These are phyloP conservation scores for Delitschia confertaspora DNA, from an alignment of 495 filamentous ascomycete species.

Conservation along the genomic window DNA sequence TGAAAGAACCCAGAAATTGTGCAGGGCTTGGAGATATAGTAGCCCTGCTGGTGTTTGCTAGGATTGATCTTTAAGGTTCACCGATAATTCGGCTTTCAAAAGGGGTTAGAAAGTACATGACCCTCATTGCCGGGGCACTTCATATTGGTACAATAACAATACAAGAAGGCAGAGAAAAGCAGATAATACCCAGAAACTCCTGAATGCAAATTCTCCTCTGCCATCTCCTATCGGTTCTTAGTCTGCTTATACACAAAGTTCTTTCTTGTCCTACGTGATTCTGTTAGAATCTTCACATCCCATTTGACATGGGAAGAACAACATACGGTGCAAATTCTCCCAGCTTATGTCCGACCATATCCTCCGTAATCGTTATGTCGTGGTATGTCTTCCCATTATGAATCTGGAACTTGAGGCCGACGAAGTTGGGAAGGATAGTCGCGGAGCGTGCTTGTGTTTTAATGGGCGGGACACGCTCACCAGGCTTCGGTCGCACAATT, in stretches of 20 bases:
- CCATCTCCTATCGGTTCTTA: constrained; percentile 62
- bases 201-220: constrained; percentile 2
- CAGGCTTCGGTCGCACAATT: constrained; percentile 52
- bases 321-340: constrained; percentile 90
- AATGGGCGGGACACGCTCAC: constrained; percentile 60
- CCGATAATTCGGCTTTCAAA: too few relatives aligned
- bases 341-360: constrained; percentile 97
- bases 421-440: constrained; percentile 93
- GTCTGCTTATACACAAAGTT: constrained; percentile 70
- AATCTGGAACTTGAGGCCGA: constrained; percentile 84
- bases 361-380: constrained; percentile 82
- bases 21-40: too few relatives aligned
- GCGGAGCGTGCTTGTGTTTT: constrained; percentile 81
- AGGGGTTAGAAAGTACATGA: too few relatives aligned
- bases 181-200: constrained; percentile 23
- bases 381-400: constrained; percentile 92
- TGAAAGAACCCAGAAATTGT: too few relatives aligned
- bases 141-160: constrained; percentile 24
- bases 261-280: constrained; percentile 64
- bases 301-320: not conserved
- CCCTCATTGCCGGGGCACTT: too few relatives aligned
- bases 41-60: too few relatives aligned
- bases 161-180: constrained; percentile 9
- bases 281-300: constrained; percentile 3
- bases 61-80: too few relatives aligned